Evolutionary conservation across 1,139 yeast species (phyloP).

Genomic region (Geotrichum citri-aurantii): DNA sequence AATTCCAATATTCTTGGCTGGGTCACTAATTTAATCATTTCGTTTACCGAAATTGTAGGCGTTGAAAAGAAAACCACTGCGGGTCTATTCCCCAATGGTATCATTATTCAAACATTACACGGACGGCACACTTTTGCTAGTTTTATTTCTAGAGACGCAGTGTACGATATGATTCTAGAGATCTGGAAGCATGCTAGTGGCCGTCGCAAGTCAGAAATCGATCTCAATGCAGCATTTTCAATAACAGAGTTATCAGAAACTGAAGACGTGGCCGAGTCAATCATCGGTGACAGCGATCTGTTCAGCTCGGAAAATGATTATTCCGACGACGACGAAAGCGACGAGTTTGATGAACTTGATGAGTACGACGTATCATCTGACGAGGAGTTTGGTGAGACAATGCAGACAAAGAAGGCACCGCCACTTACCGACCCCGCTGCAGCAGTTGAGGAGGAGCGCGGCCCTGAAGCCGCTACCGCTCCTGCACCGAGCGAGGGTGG

Average conservation of each 20-base stretch:
- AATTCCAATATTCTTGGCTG: conserved; percentile 87
- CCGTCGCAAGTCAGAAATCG: background rate
- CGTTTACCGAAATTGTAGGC: conserved; percentile 62
- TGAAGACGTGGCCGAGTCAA: conserved; percentile 1
- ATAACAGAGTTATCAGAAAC: background rate
- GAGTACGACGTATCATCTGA: conserved; percentile 16
- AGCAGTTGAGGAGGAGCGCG: background rate
- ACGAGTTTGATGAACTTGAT: background rate
- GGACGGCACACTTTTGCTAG: conserved; percentile 75
- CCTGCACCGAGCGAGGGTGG: background rate
- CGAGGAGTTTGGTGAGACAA: conserved; percentile 24
- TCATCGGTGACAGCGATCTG: background rate
- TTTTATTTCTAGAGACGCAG: conserved; percentile 74
- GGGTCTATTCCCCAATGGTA: conserved; percentile 88
- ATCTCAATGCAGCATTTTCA: background rate
- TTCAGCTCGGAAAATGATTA: conserved; percentile 19
- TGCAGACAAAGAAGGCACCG: conserved; percentile 10
- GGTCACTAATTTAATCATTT: conserved; percentile 76
- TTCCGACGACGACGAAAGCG: conserved; percentile 22
- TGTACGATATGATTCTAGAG: conserved; percentile 55
- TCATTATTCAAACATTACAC: conserved; percentile 59
- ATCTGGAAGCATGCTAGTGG: conserved; percentile 36
- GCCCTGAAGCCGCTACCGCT: background rate
- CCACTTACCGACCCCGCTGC: background rate
- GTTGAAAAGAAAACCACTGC: conserved; percentile 81